These are phyloP conservation scores for Rhodamnia argentea DNA, from an alignment of 345 rosid genomes.

Conservation along the genomic window DNA sequence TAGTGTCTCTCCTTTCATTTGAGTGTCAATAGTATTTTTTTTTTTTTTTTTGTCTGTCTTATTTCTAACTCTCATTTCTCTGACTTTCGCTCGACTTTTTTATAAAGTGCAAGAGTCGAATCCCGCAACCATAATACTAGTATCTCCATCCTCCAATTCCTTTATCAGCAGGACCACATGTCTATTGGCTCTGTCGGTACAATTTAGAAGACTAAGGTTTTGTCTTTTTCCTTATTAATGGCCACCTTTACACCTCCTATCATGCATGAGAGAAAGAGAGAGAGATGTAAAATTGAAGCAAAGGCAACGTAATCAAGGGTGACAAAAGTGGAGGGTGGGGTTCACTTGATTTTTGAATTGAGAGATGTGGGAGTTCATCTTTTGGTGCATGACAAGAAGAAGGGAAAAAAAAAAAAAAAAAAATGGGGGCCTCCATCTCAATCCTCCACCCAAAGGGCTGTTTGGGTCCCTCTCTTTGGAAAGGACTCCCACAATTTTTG, in stretches of 20 bases:
- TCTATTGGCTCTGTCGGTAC: not conserved
- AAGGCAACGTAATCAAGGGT: constrained; percentile 31
- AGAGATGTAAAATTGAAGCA: constrained; percentile 48
- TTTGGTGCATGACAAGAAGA: constrained; percentile 36
- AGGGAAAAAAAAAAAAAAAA: too few species aligned
- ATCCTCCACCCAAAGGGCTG: constrained; percentile 1
- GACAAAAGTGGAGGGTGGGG: constrained; percentile 29
- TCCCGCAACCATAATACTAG: too few species aligned
- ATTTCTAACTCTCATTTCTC: too few species aligned
- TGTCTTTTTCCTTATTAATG: not conserved
- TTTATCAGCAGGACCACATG: too few species aligned
- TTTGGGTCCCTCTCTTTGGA: constrained; percentile 3
- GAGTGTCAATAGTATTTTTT: not conserved
- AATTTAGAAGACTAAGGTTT: not conserved
- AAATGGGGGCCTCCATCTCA: constrained; percentile 17
- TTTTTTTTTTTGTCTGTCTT: not conserved
- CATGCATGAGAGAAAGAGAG: constrained; percentile 12
- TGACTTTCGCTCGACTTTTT: too few species aligned
- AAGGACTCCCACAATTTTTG: constrained; percentile 3
- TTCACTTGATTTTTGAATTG: not conserved
- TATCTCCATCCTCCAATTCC: too few species aligned
- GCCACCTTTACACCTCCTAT: constrained; percentile 13
- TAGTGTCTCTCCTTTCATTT: not conserved
- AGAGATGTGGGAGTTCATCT: not conserved
- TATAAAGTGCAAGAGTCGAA: too few species aligned